Evolutionary conservation across 148 eudicot genomes (phyloP), one percentile per base, ranked within the genome.

Genomic region (Cornus suecica): DNA sequence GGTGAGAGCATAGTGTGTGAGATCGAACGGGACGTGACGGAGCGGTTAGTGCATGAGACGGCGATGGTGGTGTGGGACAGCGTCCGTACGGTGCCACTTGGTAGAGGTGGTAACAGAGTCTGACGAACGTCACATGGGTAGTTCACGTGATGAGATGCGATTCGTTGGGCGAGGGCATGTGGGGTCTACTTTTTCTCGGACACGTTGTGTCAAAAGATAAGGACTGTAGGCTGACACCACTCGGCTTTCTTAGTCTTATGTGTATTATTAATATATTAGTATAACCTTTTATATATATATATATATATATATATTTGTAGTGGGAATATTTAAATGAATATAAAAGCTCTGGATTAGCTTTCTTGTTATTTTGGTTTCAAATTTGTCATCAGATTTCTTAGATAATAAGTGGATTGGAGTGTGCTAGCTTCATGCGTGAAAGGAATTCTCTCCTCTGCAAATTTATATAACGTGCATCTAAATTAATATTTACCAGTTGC

Each of bases 11-110:
- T 94, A 25, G 92, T 85, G 23, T 65, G 67, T 27, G 91, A 88
- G 77, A 77, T 94, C 31, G 96, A 89, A 78, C 69, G 76, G 37
- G 86, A 87, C 51, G 80, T 94, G 23, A 27, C 89, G 75, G 87
- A 92, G 25, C 61, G 78, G 30, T 31, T 93, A 60, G 77, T 93
- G 68, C 80, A 70, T 66, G 98, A 93, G 48, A 81, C 84, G 58
- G 82, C 77, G 29, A 32, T 52, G 76, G 71, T 31, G 31, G 70
- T 66, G 10, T 15, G 27, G 18, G n/a, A n/a, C n/a, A 41, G 64
- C 30, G 45, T 24, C 10, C 8, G 56, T 37, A 37, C 42, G 42
- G 7, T 8, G 37, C 8, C 42, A 3, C 5, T 60, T 58, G 77
- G 54, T 64, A 5, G 73, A n/a, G 0, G 22, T 23, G 25, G 48